A percentile compares a stretch with the other conserved stretches of the same genome.
These are phyloP conservation scores for Cordyceps cicadae DNA, from an alignment of 2,329 filamentous ascomycete species.

Conservation along the genomic window DNA sequence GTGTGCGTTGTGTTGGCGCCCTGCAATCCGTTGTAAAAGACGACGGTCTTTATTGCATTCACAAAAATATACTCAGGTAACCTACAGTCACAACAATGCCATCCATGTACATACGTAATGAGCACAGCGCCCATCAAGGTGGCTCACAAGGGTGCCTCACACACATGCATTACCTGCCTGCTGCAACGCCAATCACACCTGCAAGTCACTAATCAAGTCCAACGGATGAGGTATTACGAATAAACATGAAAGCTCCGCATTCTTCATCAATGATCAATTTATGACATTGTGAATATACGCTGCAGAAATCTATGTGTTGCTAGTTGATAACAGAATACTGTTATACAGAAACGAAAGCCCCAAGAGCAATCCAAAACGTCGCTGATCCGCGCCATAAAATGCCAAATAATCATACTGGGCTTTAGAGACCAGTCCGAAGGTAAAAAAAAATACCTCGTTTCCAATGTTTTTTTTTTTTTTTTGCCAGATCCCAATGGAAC, in stretches of 20 bases:
- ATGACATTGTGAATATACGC: background rate
- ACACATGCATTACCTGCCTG: background rate
- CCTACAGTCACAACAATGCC: too few species aligned
- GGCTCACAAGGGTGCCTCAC: background rate
- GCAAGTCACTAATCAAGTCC: background rate
- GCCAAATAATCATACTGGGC: constrained; percentile 17
- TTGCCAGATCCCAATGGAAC: constrained; percentile 21
- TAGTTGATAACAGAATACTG: background rate
- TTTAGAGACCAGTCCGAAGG: constrained; percentile 32
- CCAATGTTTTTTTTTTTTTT: constrained; percentile 15
- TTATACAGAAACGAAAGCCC: background rate
- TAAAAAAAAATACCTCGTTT: constrained; percentile 19
- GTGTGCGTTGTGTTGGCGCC: background rate
- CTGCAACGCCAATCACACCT: background rate
- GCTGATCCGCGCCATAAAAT: background rate
- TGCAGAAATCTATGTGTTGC: background rate
- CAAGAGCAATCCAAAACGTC: background rate
- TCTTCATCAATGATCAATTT: background rate
- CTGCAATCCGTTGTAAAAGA: background rate
- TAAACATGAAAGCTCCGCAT: background rate
- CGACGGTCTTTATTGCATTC: background rate
- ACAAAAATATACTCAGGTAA: background rate
- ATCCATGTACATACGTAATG: too few species aligned
- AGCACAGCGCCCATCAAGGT: background rate
- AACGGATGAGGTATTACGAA: background rate